Evolutionary conservation across 305 asterid species (phyloP).

Genomic region (Fraxinus nigra): DNA sequence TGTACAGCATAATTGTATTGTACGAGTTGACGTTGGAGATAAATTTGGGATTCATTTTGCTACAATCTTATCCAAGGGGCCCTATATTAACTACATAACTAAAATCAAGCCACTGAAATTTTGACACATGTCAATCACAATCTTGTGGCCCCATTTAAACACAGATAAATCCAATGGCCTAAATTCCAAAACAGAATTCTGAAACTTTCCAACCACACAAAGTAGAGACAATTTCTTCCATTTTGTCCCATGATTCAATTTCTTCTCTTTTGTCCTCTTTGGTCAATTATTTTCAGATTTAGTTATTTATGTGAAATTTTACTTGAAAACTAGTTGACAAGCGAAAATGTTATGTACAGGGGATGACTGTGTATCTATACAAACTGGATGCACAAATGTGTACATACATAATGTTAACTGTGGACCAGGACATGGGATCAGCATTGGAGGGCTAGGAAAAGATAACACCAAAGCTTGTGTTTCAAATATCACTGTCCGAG

Average conservation of each 20-base stretch:
- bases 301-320: background rate
- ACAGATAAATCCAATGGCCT: constrained; percentile 26
- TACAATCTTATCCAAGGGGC: constrained; percentile 34
- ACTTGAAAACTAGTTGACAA: background rate
- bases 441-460: constrained; percentile 88
- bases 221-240: background rate
- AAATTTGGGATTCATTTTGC: constrained; percentile 25
- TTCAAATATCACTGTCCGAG: constrained; percentile 84
- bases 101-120: constrained; percentile 19
- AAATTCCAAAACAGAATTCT: constrained; percentile 3
- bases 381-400: constrained; percentile 92
- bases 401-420: constrained; percentile 75
- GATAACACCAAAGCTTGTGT: constrained; percentile 91
- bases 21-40: background rate
- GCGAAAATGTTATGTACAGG: constrained; percentile 41
- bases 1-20: background rate
- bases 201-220: constrained; percentile 20
- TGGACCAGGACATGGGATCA: constrained; percentile 99
- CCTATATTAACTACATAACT: constrained; percentile 24
- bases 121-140: constrained; percentile 35
- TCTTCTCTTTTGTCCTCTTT: background rate
- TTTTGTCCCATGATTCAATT: background rate
- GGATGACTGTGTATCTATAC: constrained; percentile 92
- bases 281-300: background rate
- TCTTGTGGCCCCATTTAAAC: constrained; percentile 26